Conservation (phyloP, 805 yeast species). For the Peterozyma xylosa region DNA sequence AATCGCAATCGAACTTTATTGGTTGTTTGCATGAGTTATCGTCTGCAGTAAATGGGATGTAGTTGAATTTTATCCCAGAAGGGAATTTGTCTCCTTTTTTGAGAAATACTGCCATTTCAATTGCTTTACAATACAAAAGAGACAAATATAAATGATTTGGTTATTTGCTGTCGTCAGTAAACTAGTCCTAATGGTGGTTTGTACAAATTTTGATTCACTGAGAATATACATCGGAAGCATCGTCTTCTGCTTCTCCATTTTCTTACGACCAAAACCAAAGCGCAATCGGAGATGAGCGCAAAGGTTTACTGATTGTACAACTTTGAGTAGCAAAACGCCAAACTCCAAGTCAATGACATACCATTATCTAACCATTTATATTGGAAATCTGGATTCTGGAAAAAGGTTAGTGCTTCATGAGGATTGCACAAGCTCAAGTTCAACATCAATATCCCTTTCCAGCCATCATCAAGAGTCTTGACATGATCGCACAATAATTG, state of each 20-base stretch:
- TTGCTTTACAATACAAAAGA: no score
- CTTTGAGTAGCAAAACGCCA: slow-evolving; percentile 34
- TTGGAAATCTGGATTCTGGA: slow-evolving; percentile 47
- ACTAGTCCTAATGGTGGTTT: no score
- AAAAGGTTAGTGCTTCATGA: slow-evolving; percentile 50
- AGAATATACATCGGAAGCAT: no score
- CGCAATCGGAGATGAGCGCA: no score
- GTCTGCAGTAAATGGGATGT: slow-evolving; percentile 25
- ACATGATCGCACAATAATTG: slow-evolving; percentile 39
- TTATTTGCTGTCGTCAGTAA: no score
- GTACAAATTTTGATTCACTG: no score
- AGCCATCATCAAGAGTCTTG: slow-evolving; percentile 53
- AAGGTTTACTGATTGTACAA: no score
- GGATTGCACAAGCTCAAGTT: slow-evolving; percentile 76
- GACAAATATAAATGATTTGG: no score
- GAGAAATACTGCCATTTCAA: not conserved
- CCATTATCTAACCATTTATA: slow-evolving; percentile 66
- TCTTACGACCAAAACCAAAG: no score
- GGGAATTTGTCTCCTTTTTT: slow-evolving; percentile 27
- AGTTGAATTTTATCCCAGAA: slow-evolving; percentile 22
- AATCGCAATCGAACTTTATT: slow-evolving; percentile 23
- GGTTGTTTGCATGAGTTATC: slow-evolving; percentile 17
- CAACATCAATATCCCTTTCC: slow-evolving; percentile 70
- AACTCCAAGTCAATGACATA: slow-evolving; percentile 81
- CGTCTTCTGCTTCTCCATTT: no score